Conservation (phyloP, 2,329 filamentous ascomycete species). For the Colletotrichum echinochloae region DNA sequence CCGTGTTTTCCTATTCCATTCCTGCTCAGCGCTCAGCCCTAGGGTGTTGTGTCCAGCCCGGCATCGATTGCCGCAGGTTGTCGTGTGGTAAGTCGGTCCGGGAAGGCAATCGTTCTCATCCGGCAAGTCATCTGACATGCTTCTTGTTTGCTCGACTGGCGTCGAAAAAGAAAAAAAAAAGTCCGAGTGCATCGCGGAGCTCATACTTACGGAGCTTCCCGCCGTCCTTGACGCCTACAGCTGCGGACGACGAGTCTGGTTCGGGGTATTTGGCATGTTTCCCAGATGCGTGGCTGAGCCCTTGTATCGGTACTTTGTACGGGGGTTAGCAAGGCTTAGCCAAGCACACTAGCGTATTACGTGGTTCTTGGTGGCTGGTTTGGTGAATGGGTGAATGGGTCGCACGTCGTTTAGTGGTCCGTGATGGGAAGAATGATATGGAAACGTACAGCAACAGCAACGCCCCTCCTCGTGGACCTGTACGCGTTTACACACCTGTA, state of each 20-base stretch:
- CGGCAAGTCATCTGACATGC: background rate
- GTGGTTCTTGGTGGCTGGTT: background rate
- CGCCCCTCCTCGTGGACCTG: background rate
- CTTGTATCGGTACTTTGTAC: background rate
- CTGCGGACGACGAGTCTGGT: background rate
- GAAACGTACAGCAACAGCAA: background rate
- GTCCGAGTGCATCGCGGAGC: background rate
- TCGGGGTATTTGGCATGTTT: background rate
- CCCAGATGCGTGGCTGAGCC: background rate
- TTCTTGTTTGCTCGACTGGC: background rate
- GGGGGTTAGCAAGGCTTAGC: background rate
- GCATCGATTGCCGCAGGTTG: background rate
- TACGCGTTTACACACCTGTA: no score
- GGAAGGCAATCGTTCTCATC: background rate
- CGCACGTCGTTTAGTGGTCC: no score
- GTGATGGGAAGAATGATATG: background rate
- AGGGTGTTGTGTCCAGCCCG: background rate
- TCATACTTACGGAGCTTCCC: background rate
- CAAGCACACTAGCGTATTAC: background rate
- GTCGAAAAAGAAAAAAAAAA: no score
- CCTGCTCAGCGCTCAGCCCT: background rate
- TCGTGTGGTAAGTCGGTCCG: background rate
- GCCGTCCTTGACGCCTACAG: background rate
- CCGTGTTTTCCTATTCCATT: background rate
- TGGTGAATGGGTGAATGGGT: no score